Percentiles rank a stretch among this genome's conserved stretches.
These are phyloP conservation scores for Exserohilum turcica DNA, from an alignment of 2,329 filamentous ascomycete species.

Conservation along the genomic window DNA sequence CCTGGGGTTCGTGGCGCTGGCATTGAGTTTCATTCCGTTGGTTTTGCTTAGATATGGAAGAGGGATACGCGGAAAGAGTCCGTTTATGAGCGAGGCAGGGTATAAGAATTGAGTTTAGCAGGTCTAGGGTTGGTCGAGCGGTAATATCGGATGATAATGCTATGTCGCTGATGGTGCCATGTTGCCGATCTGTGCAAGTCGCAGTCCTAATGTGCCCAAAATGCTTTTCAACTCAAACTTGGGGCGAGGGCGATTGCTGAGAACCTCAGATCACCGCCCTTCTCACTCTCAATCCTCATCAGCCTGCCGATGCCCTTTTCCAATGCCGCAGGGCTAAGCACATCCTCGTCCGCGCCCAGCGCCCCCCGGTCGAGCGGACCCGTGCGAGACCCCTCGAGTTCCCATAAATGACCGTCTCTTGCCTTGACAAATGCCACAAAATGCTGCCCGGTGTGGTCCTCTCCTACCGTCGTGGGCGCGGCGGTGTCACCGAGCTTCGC, in stretches of 20 bases:
- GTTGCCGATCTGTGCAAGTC: no score
- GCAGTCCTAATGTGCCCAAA: no score
- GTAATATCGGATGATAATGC: no score
- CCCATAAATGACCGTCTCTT: conserved; percentile 54
- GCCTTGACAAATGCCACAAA: conserved; percentile 57
- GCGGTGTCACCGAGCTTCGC: conserved; percentile 51
- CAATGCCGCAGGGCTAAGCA: conserved; percentile 51
- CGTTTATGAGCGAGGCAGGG: conserved; percentile 46
- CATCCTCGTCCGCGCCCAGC: conserved; percentile 51
- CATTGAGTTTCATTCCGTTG: conserved; percentile 53
- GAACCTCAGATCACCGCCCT: conserved; percentile 50
- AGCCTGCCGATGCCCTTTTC: conserved; percentile 49
- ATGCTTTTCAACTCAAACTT: background rate
- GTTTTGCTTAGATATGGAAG: conserved; percentile 52
- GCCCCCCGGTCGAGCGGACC: conserved; percentile 53
- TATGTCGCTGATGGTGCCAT: no score
- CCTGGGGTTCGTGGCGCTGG: conserved; percentile 52
- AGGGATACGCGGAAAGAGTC: conserved; percentile 47
- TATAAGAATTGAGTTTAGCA: conserved; percentile 5
- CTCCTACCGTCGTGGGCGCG: conserved; percentile 37
- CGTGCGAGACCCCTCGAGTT: conserved; percentile 53
- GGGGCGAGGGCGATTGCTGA: conserved; percentile 51
- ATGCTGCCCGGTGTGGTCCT: conserved; percentile 46
- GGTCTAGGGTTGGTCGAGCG: no score
- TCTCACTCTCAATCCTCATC: conserved; percentile 45